These are phyloP conservation scores for Aphanocladium album DNA, from an alignment of 2,329 filamentous ascomycete species.

Conservation along the genomic window DNA sequence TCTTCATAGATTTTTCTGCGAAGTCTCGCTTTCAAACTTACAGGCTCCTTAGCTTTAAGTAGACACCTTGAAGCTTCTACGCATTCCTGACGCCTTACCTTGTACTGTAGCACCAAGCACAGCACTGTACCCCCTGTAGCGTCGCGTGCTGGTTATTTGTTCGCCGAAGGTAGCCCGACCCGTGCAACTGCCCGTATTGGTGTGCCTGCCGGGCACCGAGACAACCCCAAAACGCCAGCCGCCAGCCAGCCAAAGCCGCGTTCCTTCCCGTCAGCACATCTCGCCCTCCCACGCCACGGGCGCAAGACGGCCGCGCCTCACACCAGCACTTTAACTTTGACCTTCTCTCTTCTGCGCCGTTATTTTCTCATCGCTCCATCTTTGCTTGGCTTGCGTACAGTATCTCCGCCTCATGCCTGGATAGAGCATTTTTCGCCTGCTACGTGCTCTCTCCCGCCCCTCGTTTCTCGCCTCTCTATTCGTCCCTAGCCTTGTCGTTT, in stretches of 20 bases:
- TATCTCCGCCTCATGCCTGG: background rate
- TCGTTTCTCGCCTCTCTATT: background rate
- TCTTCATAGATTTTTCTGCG: no score
- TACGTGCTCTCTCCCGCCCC: background rate
- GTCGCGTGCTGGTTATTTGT: no score
- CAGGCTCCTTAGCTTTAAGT: no score
- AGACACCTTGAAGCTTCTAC: no score
- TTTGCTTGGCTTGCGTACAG: background rate
- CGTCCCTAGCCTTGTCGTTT: background rate
- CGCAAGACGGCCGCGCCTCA: background rate
- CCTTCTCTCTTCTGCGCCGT: background rate
- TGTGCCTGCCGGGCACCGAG: background rate
- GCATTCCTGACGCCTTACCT: no score
- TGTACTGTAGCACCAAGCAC: no score
- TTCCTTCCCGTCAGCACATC: background rate
- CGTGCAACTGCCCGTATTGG: constrained; percentile 14
- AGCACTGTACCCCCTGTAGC: no score
- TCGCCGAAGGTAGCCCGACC: no score
- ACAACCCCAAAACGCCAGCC: background rate
- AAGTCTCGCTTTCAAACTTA: no score
- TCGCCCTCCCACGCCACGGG: background rate
- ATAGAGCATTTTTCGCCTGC: background rate
- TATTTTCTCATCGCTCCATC: background rate
- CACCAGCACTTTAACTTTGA: background rate
- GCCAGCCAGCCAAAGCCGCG: background rate